A percentile compares a stretch with the other conserved stretches of the same genome.
These are phyloP conservation scores for Venturia effusa DNA, from an alignment of 2,329 filamentous ascomycete genomes.

Conservation along the genomic window DNA sequence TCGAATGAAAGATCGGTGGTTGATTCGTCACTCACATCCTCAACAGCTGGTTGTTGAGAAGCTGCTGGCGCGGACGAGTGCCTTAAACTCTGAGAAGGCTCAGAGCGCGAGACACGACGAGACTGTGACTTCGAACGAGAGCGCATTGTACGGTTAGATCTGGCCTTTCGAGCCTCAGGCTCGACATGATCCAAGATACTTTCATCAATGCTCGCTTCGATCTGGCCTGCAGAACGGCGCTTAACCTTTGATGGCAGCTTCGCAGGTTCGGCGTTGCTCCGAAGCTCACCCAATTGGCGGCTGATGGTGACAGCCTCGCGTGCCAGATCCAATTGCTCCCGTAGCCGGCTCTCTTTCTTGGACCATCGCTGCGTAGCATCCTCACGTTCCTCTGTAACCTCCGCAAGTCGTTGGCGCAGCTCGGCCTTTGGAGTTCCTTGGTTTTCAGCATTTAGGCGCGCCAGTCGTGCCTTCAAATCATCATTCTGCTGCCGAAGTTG, in stretches of 20 bases:
- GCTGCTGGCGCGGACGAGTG: constrained; percentile 11
- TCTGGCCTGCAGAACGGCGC: constrained; percentile 8
- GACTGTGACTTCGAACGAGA: constrained; percentile 12
- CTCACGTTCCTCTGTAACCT: constrained; percentile 5
- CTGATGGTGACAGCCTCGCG: constrained; percentile 3
- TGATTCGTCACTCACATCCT: constrained; percentile 26
- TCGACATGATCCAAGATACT: background rate
- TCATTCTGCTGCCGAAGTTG: constrained; percentile 28
- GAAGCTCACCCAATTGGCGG: constrained; percentile 2
- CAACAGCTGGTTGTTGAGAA: constrained; percentile 9
- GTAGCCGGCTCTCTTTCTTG: constrained; percentile 7
- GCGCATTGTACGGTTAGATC: background rate
- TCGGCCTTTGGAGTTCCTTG: constrained; percentile 16
- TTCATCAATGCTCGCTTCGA: background rate
- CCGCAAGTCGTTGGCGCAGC: constrained; percentile 8
- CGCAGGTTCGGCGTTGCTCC: background rate
- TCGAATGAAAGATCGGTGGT: constrained; percentile 30
- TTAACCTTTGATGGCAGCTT: background rate
- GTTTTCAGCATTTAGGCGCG: constrained; percentile 22
- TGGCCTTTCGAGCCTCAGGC: background rate
- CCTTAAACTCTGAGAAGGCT: constrained; percentile 1
- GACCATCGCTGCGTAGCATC: constrained; percentile 8
- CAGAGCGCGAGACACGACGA: background rate
- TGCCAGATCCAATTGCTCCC: background rate
- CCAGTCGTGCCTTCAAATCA: constrained; percentile 21